Evolutionary conservation across 495 filamentous ascomycete species (phyloP).

Genomic region (Clavariopsis aquatica): DNA sequence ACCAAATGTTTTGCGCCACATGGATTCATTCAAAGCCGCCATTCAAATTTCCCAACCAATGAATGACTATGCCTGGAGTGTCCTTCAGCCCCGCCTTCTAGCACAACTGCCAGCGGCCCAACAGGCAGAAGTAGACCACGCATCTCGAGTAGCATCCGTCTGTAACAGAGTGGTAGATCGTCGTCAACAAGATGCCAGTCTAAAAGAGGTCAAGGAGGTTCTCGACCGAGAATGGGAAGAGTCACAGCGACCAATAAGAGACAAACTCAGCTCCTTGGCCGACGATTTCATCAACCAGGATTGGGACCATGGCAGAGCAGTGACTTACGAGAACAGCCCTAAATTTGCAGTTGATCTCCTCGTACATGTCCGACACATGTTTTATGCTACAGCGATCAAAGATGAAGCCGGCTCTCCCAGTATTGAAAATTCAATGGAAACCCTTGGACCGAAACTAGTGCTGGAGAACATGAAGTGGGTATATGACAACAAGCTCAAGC

Average conservation of each 20-base stretch:
- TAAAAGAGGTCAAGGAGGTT: conserved; percentile 60
- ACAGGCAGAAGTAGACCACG: conserved; percentile 52
- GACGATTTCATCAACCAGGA: conserved; percentile 62
- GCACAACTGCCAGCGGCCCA: conserved; percentile 63
- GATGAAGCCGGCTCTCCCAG: conserved; percentile 48
- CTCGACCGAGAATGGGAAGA: conserved; percentile 67
- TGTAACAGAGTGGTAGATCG: conserved; percentile 51
- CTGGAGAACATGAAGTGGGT: conserved; percentile 87
- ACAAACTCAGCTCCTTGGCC: conserved; percentile 59
- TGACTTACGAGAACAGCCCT: conserved; percentile 60
- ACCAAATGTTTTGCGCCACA: conserved; percentile 60
- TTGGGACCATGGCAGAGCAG: conserved; percentile 58
- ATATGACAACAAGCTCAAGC: conserved; percentile 73
- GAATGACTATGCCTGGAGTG: conserved; percentile 64
- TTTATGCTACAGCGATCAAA: conserved; percentile 59
- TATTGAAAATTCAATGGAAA: conserved; percentile 54
- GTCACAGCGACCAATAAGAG: conserved; percentile 62
- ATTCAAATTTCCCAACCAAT: conserved; percentile 64
- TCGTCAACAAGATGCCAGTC: conserved; percentile 48
- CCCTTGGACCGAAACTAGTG: conserved; percentile 53
- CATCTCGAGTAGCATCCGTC: conserved; percentile 47
- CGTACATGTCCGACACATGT: conserved; percentile 60
- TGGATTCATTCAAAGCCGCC: conserved; percentile 70
- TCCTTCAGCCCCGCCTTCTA: conserved; percentile 64
- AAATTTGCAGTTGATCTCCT: conserved; percentile 69